Evolutionary conservation across 2,329 filamentous ascomycete species (phyloP).

Genomic region (Cercospora citrullina): DNA sequence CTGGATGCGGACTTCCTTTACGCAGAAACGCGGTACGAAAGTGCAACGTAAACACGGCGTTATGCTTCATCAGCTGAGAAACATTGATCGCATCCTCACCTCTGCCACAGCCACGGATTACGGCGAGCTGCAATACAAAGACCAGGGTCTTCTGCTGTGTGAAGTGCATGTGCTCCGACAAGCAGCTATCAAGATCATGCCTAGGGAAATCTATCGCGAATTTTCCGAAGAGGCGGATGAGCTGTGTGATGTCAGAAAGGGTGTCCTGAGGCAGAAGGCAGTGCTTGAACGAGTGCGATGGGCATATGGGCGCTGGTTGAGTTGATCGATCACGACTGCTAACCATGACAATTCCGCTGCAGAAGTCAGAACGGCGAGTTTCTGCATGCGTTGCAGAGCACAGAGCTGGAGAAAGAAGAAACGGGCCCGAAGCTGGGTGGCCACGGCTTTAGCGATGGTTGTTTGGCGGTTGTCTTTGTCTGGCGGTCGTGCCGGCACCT

Average conservation of each 20-base stretch:
- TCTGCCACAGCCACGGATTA: constrained; percentile 62
- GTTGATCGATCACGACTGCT: not conserved
- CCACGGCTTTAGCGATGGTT: not conserved
- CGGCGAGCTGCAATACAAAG: constrained; percentile 81
- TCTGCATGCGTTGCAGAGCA: not conserved
- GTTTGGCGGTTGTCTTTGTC: not conserved
- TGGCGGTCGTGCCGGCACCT: not conserved
- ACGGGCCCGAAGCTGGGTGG: not conserved
- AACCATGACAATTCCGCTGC: not conserved
- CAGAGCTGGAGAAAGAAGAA: not conserved
- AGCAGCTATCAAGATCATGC: constrained; percentile 67
- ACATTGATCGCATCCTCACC: constrained; percentile 71
- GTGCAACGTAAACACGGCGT: constrained; percentile 66
- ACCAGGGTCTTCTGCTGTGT: constrained; percentile 85
- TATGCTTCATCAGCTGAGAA: constrained; percentile 76
- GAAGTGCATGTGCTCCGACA: constrained; percentile 82
- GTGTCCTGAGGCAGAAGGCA: constrained; percentile 73
- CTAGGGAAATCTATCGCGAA: constrained; percentile 72
- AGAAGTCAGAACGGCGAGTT: not conserved
- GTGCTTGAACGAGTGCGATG: constrained; percentile 83
- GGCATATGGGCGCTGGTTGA: constrained; percentile 78
- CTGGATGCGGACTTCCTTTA: constrained; percentile 70
- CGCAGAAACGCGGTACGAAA: constrained; percentile 67
- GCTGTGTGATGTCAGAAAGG: constrained; percentile 74
- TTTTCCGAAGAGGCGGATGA: constrained; percentile 88